Percentiles rank a stretch among this genome's conserved stretches.
Conservation (phyloP, 306 rosid species). For the Cicer yamashitae region DNA sequence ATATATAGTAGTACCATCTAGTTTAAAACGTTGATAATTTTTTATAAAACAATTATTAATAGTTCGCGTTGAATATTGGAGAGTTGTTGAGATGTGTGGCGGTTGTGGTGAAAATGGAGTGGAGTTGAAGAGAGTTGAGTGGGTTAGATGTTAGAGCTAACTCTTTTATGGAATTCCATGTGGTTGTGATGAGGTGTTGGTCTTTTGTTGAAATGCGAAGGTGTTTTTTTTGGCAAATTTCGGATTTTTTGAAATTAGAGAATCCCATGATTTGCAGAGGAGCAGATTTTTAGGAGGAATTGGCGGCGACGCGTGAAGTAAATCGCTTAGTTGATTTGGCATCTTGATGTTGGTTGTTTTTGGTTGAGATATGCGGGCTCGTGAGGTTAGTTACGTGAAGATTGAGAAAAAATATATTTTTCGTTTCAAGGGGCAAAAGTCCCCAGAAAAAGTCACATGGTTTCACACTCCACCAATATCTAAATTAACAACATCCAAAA, state of each 20-base stretch:
- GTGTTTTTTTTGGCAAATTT: conserved; percentile 40
- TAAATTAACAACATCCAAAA: too few species aligned
- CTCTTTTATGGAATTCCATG: neutral
- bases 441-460: too few species aligned
- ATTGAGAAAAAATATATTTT: too few species aligned
- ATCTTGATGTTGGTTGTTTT: too few species aligned
- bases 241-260: conserved; percentile 46
- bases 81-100: neutral
- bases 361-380: too few species aligned
- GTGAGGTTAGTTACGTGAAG: too few species aligned
- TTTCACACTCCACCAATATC: too few species aligned
- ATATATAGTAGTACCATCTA: neutral
- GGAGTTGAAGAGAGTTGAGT: neutral
- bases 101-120: neutral
- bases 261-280: conserved; percentile 44
- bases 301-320: conserved; percentile 5
- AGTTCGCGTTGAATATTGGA: neutral
- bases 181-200: neutral
- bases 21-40: conserved; percentile 5
- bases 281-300: conserved; percentile 35
- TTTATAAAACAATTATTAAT: conserved; percentile 4
- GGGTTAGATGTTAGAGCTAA: conserved; percentile 15
- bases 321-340: too few species aligned
- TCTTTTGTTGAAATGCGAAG: neutral
- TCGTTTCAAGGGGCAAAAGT: too few species aligned